Evolutionary conservation across 192 early-diverging fungal species (phyloP).

Genomic region (Backusella macrospora): DNA sequence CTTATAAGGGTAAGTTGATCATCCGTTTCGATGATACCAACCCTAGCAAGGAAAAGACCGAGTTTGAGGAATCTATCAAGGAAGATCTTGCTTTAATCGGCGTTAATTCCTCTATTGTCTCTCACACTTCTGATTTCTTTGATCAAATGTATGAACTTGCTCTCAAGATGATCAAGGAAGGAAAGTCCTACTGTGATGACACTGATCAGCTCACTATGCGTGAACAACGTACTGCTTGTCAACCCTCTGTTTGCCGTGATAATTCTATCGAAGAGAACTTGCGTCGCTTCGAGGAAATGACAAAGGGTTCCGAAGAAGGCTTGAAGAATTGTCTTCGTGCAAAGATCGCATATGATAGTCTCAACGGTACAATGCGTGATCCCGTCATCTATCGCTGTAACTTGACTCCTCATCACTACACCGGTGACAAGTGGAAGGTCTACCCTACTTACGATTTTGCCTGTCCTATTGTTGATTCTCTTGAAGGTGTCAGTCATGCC

Average conservation of each 20-base stretch:
- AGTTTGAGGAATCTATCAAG: slow-evolving; percentile 95
- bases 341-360: slow-evolving; percentile 88
- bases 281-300: slow-evolving; percentile 91
- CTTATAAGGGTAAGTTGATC: slow-evolving; percentile 91
- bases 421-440: slow-evolving; percentile 92
- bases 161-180: slow-evolving; percentile 80
- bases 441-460: slow-evolving; percentile 99
- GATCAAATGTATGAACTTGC: slow-evolving; percentile 85
- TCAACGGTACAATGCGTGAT: slow-evolving; percentile 94
- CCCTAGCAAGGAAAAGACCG: slow-evolving; percentile 92
- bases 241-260: slow-evolving; percentile 84
- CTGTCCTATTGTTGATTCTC: slow-evolving; percentile 93
- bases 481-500: slow-evolving; percentile 98
- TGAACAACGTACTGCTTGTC: slow-evolving; percentile 78
- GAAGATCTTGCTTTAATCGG: slow-evolving; percentile 92
- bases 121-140: slow-evolving; percentile 96
- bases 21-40: slow-evolving; percentile 99
- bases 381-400: slow-evolving; percentile 97
- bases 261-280: slow-evolving; percentile 90
- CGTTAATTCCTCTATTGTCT: slow-evolving; percentile 71
- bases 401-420: slow-evolving; percentile 84
- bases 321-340: slow-evolving; percentile 87
- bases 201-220: slow-evolving; percentile 90
- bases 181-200: slow-evolving; percentile 93
- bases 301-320: slow-evolving; percentile 79